Base-by-base conservation (phyloP, 2,329 filamentous ascomycete species). In the Coniochaeta hoffmannii region DNA sequence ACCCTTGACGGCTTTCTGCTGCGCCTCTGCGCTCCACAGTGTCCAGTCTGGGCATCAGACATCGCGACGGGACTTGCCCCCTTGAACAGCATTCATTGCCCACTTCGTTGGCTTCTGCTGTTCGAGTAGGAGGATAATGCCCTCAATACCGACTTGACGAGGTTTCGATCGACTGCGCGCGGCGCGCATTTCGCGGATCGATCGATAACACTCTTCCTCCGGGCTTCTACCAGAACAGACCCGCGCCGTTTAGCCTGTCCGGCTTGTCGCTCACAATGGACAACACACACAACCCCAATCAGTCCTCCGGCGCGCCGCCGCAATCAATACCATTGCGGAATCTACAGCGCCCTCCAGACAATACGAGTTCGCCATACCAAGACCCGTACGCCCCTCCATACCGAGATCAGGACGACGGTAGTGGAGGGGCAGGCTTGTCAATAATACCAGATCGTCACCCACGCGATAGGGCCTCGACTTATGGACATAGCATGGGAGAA, bases 251-350 rank as follows among this genome's bases (percentile, higher is more conserved):
- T 14, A 4, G 32, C 30, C 49, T 50, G n/a, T 30, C n/a, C 44
- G 36, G 46, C 34, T 38, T 22, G 55, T 50, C 51, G 28, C 41
- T 50, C 58, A 60, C 55, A 35, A 64, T 64, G 62, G 57, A 58
- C 58, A 55, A 60, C 41, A 61, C 52, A 17, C 61, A 53, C 50
- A 35, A 38, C 61, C 54, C 70, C 74, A 51, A 51, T 59, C 72
- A 74, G 61, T 71, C 72, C 59, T 74, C 78, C 28, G 71, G 73
- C 49, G 67, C 70, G 35, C 62, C 65, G 56, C 73, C 76, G 57
- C 80, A 81, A 64, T 86, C 86, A 59, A 92, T 94, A 72, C 88
- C 87, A 57, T 75, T 93, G 57, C 85, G 85, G 69, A 81, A 86
- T 63, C 74, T 89, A 34, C 67, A 68, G 26, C 66, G 69, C 28